phyloP scores from a whole-genome alignment of 306 rosid genomes.

The Casuarina cunninghamiana region DNA sequence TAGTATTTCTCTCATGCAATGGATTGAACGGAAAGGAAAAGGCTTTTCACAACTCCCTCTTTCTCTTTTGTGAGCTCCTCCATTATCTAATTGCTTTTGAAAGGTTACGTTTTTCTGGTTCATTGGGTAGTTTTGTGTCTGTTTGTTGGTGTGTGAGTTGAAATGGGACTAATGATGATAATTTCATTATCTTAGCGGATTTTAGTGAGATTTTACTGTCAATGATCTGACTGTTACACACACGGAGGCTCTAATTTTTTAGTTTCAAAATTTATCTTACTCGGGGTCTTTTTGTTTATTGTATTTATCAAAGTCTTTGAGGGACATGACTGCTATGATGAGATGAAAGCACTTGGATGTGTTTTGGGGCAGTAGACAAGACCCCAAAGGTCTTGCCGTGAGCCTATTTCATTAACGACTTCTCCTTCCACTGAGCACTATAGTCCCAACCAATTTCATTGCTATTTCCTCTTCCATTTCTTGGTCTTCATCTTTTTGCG shows the following conservation, averaged over 20 bases:
- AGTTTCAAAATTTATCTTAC: too few relatives aligned
- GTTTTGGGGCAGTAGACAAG: constrained; percentile 80
- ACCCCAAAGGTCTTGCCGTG: constrained; percentile 63
- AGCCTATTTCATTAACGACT: constrained; percentile 69
- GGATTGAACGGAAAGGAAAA: too few relatives aligned
- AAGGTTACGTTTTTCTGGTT: too few relatives aligned
- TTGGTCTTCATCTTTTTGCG: not conserved
- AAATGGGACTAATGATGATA: constrained; percentile 71
- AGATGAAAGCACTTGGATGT: constrained; percentile 66
- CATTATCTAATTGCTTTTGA: not conserved
- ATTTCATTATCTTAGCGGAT: constrained; percentile 83
- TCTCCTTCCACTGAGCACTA: constrained; percentile 99
- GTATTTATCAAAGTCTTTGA: not conserved
- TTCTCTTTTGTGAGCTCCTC: not conserved
- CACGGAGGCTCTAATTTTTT: constrained; percentile 61
- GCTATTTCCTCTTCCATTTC: not conserved
- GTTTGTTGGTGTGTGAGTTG: not conserved
- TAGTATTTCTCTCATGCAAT: not conserved
- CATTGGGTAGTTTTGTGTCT: not conserved
- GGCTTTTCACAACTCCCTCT: not conserved
- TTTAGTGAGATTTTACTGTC: constrained; percentile 75
- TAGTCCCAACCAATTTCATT: not conserved
- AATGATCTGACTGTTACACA: constrained; percentile 95
- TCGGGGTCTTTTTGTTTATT: not conserved
- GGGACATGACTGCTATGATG: constrained; percentile 60